Evolutionary conservation across 805 yeast genomes (phyloP).

Genomic region (Saturnispora silvae): DNA sequence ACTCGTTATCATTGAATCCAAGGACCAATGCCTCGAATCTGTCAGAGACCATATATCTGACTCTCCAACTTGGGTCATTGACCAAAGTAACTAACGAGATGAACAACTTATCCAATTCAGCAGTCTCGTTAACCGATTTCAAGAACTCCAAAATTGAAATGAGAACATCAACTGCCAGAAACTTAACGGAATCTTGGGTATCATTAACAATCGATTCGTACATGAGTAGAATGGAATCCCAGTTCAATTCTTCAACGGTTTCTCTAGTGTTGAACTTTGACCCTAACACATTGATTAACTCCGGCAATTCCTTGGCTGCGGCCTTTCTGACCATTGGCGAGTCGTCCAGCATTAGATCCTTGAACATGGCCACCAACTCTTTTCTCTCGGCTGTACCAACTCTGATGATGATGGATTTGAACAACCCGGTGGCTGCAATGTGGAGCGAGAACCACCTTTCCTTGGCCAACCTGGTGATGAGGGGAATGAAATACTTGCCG

Average conservation of each 20-base stretch:
- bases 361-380: constrained; percentile 55
- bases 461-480: constrained; percentile 66
- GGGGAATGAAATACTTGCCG: constrained; percentile 55
- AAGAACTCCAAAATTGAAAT: constrained; percentile 69
- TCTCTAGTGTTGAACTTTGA: constrained; percentile 26
- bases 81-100: constrained; percentile 60
- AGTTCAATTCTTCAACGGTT: constrained; percentile 47
- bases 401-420: constrained; percentile 53
- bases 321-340: constrained; percentile 97
- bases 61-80: constrained; percentile 94
- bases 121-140: constrained; percentile 43
- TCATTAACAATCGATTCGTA: constrained; percentile 69
- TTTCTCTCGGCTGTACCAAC: constrained; percentile 46
- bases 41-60: constrained; percentile 97
- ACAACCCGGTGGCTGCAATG: constrained; percentile 86
- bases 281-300: constrained; percentile 48
- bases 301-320: constrained; percentile 79
- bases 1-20: constrained; percentile 47
- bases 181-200: constrained; percentile 90
- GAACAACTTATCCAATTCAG: constrained; percentile 54
- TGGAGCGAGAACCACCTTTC: constrained; percentile 94
- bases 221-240: constrained; percentile 75
- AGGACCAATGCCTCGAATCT: constrained; percentile 65
- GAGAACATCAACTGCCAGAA: constrained; percentile 78
- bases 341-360: constrained; percentile 73